A percentile compares a stretch with the other conserved stretches of the same genome.
These are phyloP conservation scores for Diplosphaera chodatii DNA, from an alignment of 139 green algal genomes.

Conservation along the genomic window DNA sequence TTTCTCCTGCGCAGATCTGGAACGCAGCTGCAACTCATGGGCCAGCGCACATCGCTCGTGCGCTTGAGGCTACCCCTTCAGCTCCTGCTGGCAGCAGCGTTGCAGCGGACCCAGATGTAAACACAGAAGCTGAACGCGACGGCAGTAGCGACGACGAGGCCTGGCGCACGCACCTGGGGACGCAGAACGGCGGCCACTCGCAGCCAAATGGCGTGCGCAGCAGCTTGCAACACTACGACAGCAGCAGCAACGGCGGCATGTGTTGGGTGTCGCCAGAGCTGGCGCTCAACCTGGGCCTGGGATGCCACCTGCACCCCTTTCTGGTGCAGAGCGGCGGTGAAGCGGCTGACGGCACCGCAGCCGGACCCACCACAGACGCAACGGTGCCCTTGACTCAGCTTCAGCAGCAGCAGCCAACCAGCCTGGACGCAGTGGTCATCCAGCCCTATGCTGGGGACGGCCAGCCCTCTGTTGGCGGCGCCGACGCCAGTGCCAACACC, in stretches of 20 bases:
- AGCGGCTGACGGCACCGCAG: no score
- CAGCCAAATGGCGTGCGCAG: background rate
- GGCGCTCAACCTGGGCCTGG: constrained; percentile 38
- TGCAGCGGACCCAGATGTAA: no score
- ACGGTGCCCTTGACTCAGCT: no score
- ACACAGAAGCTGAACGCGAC: background rate
- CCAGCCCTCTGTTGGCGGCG: no score
- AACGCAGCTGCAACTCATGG: background rate
- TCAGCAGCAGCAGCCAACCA: no score
- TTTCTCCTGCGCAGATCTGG: background rate
- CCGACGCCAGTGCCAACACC: no score
- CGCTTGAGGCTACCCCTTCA: no score
- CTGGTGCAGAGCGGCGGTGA: constrained; percentile 3
- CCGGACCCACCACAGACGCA: no score
- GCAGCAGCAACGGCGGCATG: background rate
- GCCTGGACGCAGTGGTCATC: no score
- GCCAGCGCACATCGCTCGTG: background rate
- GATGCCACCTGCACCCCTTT: constrained; percentile 25
- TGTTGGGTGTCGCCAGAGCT: constrained; percentile 25
- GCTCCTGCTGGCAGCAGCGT: no score
- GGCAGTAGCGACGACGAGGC: background rate
- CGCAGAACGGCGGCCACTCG: background rate
- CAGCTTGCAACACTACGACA: no score
- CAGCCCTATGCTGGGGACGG: no score
- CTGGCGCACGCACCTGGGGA: background rate